Evolutionary conservation across 345 rosid species (phyloP).

Genomic region (Melaleuca alternifolia): DNA sequence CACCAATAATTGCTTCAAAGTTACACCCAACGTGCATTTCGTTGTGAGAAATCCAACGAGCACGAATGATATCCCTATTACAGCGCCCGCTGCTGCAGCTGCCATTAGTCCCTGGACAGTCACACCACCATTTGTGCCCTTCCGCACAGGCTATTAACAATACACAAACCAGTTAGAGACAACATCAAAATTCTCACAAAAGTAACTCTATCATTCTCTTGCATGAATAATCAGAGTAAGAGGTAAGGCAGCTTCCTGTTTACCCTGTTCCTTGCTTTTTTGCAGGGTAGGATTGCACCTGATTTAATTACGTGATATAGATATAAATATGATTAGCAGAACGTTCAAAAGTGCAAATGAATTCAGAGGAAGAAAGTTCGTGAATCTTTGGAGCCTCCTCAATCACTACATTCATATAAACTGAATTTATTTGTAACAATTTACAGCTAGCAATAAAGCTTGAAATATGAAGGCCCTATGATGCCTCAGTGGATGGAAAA

Average conservation of each 20-base stretch:
- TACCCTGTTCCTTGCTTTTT: not conserved
- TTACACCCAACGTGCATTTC: slow-evolving; percentile 32
- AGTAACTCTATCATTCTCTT: not conserved
- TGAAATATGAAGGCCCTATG: not conserved
- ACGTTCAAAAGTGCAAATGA: not conserved
- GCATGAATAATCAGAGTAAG: not conserved
- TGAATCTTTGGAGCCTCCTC: not conserved
- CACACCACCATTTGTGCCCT: slow-evolving; percentile 94
- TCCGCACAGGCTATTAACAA: slow-evolving; percentile 64
- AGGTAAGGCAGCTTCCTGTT: not conserved
- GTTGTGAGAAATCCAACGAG: slow-evolving; percentile 55
- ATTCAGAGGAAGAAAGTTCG: not conserved
- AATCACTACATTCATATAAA: not conserved
- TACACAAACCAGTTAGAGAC: not conserved
- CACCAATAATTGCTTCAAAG: slow-evolving; percentile 65
- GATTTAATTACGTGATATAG: not conserved
- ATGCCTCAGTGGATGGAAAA: not conserved
- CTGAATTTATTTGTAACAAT: not conserved
- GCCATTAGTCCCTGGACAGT: slow-evolving; percentile 74
- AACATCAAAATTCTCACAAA: not conserved
- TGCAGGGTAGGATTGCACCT: not conserved
- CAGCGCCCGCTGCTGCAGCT: slow-evolving; percentile 67
- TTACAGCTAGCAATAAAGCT: not conserved
- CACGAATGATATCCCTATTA: slow-evolving; percentile 69
- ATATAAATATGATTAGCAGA: not conserved